A percentile compares a stretch with the other conserved stretches of the same genome.
Conservation (phyloP, 2,329 filamentous ascomycete genomes). For the Catunica adiposa region DNA sequence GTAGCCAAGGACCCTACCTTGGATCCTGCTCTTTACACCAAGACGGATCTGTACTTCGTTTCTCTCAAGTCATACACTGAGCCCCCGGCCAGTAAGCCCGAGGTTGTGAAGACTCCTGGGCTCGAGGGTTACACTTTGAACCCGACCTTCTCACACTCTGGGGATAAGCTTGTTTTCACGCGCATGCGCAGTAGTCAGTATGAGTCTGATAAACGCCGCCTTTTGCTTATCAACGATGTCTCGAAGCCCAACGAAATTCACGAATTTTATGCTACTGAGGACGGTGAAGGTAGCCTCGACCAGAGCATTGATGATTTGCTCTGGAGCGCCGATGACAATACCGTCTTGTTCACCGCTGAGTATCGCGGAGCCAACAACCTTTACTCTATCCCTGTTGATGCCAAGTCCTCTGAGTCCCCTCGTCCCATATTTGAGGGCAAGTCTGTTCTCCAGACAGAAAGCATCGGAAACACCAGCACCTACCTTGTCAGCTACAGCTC, state of each 20-base stretch:
- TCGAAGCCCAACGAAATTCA: constrained; percentile 38
- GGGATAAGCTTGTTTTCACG: constrained; percentile 55
- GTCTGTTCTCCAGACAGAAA: constrained; percentile 35
- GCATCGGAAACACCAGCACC: constrained; percentile 30
- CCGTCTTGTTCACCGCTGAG: constrained; percentile 60
- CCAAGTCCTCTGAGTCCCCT: constrained; percentile 32
- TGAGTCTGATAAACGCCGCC: constrained; percentile 60
- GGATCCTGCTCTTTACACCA: constrained; percentile 59
- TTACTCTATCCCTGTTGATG: constrained; percentile 42
- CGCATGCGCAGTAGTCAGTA: constrained; percentile 65
- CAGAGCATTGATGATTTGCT: constrained; percentile 37
- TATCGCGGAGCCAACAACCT: constrained; percentile 45
- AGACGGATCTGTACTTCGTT: constrained; percentile 64
- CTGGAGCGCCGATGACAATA: constrained; percentile 42
- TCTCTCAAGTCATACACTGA: constrained; percentile 42
- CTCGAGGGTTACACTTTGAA: constrained; percentile 47
- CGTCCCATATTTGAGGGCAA: constrained; percentile 35
- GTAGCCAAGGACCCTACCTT: constrained; percentile 58
- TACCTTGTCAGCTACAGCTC: constrained; percentile 54
- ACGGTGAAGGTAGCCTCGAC: constrained; percentile 48
- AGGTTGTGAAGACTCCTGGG: constrained; percentile 34
- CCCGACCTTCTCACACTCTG: constrained; percentile 60
- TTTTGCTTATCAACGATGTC: constrained; percentile 49
- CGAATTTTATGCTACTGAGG: constrained; percentile 44
- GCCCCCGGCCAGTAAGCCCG: constrained; percentile 24